Base-by-base conservation (phyloP, 139 green algal species). In the Raphidocelis subcapitata region DNA sequence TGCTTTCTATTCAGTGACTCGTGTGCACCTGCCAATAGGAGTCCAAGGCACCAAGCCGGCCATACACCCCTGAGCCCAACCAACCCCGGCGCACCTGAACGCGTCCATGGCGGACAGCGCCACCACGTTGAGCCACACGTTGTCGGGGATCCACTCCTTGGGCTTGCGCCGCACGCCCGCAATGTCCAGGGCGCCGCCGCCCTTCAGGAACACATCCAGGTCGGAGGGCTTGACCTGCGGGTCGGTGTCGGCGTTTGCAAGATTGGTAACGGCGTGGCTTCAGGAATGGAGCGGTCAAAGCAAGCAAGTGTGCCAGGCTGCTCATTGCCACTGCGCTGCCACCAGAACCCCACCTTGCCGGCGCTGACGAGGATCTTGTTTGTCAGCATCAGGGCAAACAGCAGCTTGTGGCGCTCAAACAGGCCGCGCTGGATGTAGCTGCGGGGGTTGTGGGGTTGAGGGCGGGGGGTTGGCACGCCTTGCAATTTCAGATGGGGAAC, bases 401-500 rank as follows among this genome's bases (percentile, higher is more conserved):
- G 90, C 52, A 96, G 72, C 87, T 97, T 97, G 89, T 98, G 90
- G n/a, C 88, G 83, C 87, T 98, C 94, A 86, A 97, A 98, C 62
- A 98, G 87, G 54, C 94, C 94, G 64, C 92, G 84, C 89, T 95
- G 88, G 55, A 97, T 86, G 84, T 28, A 62, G 5, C 24, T 33
- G 54, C 24, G 24, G 18, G 18, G 49, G 16, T n/a, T 56, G 49
- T 18, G 16, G 49, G 49, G 16, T n/a, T 16, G 49, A 56, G 16
- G 16, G 16, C 16, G 18, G 16, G 16, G 16, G 49, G 16, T 56
- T n/a, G 16, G 18, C 16, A 16, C 18, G 49, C 49, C 49, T 56
- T 18, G 18, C 16, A 18, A 18, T 56, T 56, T 56, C 49, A 56
- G 18, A 56, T 16, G 49, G 16, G 16, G 49, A 62, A 28, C 10